Evolutionary conservation across 1,284 basidiomycete genomes (phyloP), one percentile per base, ranked within the genome.

Genomic region (Coniferiporia sulphurascens): DNA sequence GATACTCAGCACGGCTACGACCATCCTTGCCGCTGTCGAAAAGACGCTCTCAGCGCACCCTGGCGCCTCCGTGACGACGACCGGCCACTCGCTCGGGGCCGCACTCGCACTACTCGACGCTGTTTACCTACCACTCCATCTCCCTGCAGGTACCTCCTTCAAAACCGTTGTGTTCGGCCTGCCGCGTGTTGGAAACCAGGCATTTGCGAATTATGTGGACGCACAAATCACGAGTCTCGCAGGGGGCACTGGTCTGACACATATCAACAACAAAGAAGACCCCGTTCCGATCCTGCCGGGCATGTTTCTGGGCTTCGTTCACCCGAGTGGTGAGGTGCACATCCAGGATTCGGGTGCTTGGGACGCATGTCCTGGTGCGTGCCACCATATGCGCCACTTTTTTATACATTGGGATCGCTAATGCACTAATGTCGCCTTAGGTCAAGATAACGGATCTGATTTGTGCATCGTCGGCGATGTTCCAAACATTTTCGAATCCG

Each of bases 101-200:
- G 83, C 83, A 0, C 68, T 86, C 52, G 71, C 82, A 1, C 71
- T 83, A 1, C 70, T 87, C 3, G 76, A 79, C 48, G 68, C 73
- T 0, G 67, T 77, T 17, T 78, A 71, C 63, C 70, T 79, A 15
- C 68, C 67, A 1, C 59, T 73, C 8, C 66, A 72, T 27, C 68
- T 79, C 4, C 72, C 77, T 2, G 44, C 67, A 0, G 64, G 63
- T 32, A 73, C 69, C 4, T 58, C 63, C 1, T 67, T 77, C 63
- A 64, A 65, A 34, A 67, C 67, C 7, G 68, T 83, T 44, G 70
- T 72, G 0, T 85, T 81, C 62, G 83, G 81, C 21, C 73, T 84
- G 69, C 86, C 86, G 17, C 76, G 86, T 44, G 84, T 86, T 41
- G 86, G 85, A 8, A 87, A 87, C 66, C 76, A 80, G 63, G 79